Percentiles rank a stretch among this genome's conserved stretches.
phyloP scores from a whole-genome alignment of 495 filamentous ascomycete genomes.

The Neurospora sp. region DNA sequence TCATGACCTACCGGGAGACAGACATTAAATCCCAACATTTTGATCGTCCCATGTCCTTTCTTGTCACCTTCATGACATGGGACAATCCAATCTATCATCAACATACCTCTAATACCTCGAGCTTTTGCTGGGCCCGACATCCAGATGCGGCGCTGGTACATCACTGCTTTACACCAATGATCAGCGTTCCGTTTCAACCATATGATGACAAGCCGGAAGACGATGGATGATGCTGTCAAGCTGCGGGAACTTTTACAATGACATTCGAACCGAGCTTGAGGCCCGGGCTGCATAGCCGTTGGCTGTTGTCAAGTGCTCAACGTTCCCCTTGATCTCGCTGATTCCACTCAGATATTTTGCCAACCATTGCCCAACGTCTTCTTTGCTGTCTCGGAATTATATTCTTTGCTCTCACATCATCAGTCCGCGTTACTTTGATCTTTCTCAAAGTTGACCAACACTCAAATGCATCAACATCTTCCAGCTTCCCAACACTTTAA shows the following conservation, averaged over 20 bases:
- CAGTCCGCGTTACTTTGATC: not conserved
- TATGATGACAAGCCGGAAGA: not conserved
- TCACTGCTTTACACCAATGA: not conserved
- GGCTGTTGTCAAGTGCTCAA: not conserved
- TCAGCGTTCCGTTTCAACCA: not conserved
- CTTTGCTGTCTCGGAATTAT: not conserved
- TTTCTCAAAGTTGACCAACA: not conserved
- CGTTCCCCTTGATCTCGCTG: not conserved
- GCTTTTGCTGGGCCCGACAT: not conserved
- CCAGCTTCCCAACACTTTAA: not conserved
- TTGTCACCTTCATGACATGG: not conserved
- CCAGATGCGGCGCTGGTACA: not conserved
- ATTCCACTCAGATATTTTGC: not conserved
- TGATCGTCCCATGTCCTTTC: not conserved
- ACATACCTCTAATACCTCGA: not conserved
- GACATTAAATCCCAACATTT: not conserved
- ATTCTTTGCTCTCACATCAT: not conserved
- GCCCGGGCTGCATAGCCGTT: not conserved
- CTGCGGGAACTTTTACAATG: not conserved
- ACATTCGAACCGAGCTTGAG: not conserved
- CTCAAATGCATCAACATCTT: not conserved
- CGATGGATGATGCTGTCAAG: not conserved
- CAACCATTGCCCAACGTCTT: not conserved
- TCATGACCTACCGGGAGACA: not conserved
- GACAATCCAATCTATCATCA: not conserved